Base-by-base conservation (phyloP, 2,329 filamentous ascomycete genomes). In the Calycina herbarum region DNA sequence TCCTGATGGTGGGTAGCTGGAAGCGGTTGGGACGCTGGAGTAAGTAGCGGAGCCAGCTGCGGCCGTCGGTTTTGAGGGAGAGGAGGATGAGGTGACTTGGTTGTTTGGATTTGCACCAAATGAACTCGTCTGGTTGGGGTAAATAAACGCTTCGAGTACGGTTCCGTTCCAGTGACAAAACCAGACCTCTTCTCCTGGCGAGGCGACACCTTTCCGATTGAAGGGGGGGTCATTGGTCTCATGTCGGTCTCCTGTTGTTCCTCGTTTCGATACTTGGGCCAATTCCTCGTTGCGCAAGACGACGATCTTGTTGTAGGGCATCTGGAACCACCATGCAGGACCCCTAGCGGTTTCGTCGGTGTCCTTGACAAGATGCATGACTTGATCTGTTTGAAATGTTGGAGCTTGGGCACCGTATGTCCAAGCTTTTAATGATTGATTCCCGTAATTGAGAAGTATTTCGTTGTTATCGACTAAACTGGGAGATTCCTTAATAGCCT, bases 161-260 rank as follows among this genome's bases (percentile, higher is more conserved):
- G 88, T 91, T 15, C 81, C 79, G 73, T 91, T 91, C 87, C 87
- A 91, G 74, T 84, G 85, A 75, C 88, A 91, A 72, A 86, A 89
- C 88, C 88, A 91, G 2, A 88, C 87, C 66, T 81, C 82, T 42
- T 89, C 85, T 8, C 85, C 85, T n/a, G 82, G 80, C 64, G 79
- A 74, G 11, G 79, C 74, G 64, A 81, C 78, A 61, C 79, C 75
- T 68, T 70, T 69, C 64, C 71, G 57, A 5, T 63, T 13, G 2
- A 65, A 64, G 20, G 20, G 20, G 20, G 20, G 20, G 5, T 54
- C 45, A 15, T 15, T 20, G n/a, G 20, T 20, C 20, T 54, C 58
- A 42, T n/a, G 51, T 42, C 42, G 40, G 7, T 24, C 15, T 11
- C 20, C 40, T n/a, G 24, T 51, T 1, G 27, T 58, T 59, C 62